phyloP scores from a whole-genome alignment of 1,284 basidiomycete species.

The Quambalaria eucalypti region DNA sequence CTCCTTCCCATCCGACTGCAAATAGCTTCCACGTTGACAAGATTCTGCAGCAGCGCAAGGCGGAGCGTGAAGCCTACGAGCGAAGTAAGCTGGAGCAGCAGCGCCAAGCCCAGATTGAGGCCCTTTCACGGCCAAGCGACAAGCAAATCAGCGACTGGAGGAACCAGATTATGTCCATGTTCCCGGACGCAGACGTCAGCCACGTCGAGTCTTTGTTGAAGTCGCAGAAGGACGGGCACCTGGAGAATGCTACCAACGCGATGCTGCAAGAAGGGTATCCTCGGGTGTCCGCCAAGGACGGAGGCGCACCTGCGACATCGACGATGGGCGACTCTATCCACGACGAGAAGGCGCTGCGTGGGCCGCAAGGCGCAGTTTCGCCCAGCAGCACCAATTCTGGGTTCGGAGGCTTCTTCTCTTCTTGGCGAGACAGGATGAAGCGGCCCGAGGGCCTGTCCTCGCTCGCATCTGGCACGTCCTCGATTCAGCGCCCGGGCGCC shows the following conservation, averaged over 20 bases:
- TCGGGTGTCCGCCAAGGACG: too few species aligned
- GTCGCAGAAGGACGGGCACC: conserved; percentile 29
- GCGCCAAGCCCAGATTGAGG: conserved; percentile 31
- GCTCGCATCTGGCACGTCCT: conserved; percentile 31
- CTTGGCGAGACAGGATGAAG: conserved; percentile 19
- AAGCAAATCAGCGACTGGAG: conserved; percentile 14
- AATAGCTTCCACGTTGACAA: conserved; percentile 70
- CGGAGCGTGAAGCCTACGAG: conserved; percentile 59
- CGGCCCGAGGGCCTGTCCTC: conserved; percentile 20
- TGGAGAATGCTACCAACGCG: too few species aligned
- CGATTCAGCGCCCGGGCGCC: too few species aligned
- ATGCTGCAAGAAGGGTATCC: too few species aligned
- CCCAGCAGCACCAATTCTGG: too few species aligned
- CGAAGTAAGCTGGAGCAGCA: conserved; percentile 34
- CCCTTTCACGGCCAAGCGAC: conserved; percentile 10
- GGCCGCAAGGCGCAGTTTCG: too few species aligned
- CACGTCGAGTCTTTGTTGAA: conserved; percentile 35
- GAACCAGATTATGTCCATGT: conserved; percentile 35
- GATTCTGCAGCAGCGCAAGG: conserved; percentile 74
- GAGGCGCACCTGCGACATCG: too few species aligned
- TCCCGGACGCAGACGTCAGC: conserved; percentile 43
- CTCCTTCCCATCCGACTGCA: not conserved
- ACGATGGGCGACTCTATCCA: too few species aligned
- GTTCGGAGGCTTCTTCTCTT: conserved; percentile 20
- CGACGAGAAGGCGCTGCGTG: too few species aligned